These are phyloP conservation scores for Byssochlamys sp. DNA, from an alignment of 2,329 filamentous ascomycete species.

Conservation along the genomic window DNA sequence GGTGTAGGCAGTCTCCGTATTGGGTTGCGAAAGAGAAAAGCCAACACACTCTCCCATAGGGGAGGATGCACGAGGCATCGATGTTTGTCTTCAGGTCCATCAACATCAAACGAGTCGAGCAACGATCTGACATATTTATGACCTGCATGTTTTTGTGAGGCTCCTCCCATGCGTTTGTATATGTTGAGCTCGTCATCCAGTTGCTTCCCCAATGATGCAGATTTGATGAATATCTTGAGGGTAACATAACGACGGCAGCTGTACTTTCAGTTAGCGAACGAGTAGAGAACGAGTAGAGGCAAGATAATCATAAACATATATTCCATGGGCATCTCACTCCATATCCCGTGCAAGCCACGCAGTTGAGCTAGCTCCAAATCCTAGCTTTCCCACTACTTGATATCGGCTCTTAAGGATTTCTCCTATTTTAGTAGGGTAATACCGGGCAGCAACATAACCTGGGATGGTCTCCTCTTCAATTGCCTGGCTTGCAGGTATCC, in stretches of 20 bases:
- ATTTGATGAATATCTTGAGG: conserved; percentile 21
- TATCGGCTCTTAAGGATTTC: conserved; percentile 21
- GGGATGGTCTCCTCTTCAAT: conserved; percentile 27
- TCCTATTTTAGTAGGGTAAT: conserved; percentile 22
- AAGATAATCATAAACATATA: no score
- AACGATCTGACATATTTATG: conserved; percentile 11
- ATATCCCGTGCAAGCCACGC: conserved; percentile 8
- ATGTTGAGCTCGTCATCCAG: conserved; percentile 34
- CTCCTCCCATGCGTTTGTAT: conserved; percentile 30
- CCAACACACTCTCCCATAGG: conserved; percentile 34
- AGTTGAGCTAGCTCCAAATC: conserved; percentile 27
- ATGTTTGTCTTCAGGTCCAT: conserved; percentile 13
- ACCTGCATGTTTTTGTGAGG: conserved; percentile 18
- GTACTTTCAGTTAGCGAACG: background rate
- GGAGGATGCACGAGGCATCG: conserved; percentile 32
- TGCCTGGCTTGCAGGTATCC: conserved; percentile 13
- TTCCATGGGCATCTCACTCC: no score
- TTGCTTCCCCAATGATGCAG: conserved; percentile 18
- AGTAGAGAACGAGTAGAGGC: no score
- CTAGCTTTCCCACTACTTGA: conserved; percentile 27
- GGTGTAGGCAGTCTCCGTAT: conserved; percentile 4
- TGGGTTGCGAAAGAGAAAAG: conserved; percentile 35
- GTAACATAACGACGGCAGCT: conserved; percentile 20
- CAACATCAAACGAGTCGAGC: background rate
- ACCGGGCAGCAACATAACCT: conserved; percentile 10